phyloP scores from a whole-genome alignment of 805 yeast genomes.

The Zygosaccharomyces gambellarensis region DNA sequence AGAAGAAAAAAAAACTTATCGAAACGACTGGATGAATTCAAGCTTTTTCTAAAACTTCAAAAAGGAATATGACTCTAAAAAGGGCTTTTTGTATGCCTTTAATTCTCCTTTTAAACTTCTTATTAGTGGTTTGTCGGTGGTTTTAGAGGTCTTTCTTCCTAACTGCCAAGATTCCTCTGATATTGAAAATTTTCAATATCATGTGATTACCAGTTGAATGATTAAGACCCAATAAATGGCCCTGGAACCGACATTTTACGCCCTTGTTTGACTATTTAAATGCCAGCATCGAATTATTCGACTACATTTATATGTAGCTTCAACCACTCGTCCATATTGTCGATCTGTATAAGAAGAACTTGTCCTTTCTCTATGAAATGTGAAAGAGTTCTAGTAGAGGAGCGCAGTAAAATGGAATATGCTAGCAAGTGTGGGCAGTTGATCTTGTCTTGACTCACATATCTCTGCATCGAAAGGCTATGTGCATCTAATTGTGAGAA shows the following conservation, averaged over 20 bases:
- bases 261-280: background rate
- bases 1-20: background rate
- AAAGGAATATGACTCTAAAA: background rate
- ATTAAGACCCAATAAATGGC: background rate
- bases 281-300: slow-evolving; percentile 1
- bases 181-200: slow-evolving; percentile 3
- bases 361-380: slow-evolving; percentile 21
- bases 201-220: background rate
- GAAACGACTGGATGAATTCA: background rate
- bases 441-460: slow-evolving; percentile 22
- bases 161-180: background rate
- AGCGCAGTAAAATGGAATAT: slow-evolving; percentile 25
- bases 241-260: background rate
- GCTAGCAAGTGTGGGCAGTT: slow-evolving; percentile 35
- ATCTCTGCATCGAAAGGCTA: slow-evolving; percentile 26
- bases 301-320: slow-evolving; percentile 34
- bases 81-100: background rate
- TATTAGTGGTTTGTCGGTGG: background rate
- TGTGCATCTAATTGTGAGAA: slow-evolving; percentile 28
- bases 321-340: slow-evolving; percentile 35
- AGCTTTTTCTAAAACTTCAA: background rate
- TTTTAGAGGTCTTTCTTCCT: background rate
- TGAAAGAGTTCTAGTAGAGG: slow-evolving; percentile 17
- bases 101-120: background rate
- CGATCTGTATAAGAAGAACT: slow-evolving; percentile 25